phyloP scores from a whole-genome alignment of 345 rosid species.

The Schrenkiella parvula region DNA sequence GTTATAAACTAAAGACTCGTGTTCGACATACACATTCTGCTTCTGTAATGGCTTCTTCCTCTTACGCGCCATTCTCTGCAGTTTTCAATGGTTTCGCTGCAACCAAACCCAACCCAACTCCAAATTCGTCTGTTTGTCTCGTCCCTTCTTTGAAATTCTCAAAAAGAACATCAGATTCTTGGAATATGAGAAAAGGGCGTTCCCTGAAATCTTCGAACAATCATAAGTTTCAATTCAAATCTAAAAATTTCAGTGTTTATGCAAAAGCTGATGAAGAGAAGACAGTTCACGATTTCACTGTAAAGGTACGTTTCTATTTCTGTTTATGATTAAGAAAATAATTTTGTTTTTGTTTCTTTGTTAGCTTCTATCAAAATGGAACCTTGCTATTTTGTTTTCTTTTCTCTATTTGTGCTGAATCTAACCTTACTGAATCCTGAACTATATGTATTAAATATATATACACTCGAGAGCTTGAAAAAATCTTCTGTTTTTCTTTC shows the following conservation, averaged over 20 bases:
- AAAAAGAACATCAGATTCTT: constrained; percentile 37
- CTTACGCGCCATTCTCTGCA: constrained; percentile 29
- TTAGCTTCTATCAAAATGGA: neutral
- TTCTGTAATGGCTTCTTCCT: constrained; percentile 36
- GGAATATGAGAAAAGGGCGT: constrained; percentile 42
- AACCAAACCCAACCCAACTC: constrained; percentile 20
- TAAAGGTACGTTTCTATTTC: constrained; percentile 44
- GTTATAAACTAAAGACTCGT: neutral
- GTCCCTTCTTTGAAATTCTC: constrained; percentile 37
- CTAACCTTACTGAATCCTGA: neutral
- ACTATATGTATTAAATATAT: neutral
- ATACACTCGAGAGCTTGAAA: neutral
- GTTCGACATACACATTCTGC: neutral
- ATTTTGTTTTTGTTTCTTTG: neutral
- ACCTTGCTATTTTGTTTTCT: too few relatives aligned
- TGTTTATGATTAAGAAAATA: neutral
- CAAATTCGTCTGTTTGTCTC: constrained; percentile 30
- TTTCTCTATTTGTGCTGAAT: too few relatives aligned
- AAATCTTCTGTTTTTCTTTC: neutral
- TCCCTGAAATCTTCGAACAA: constrained; percentile 26
- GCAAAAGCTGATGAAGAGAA: constrained; percentile 69
- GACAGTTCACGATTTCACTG: constrained; percentile 63
- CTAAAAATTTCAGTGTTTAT: constrained; percentile 40
- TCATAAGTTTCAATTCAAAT: constrained; percentile 31
- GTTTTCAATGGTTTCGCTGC: constrained; percentile 23